phyloP scores from a whole-genome alignment of 148 eudicot genomes.

The Amaranthus hypochondriacus region DNA sequence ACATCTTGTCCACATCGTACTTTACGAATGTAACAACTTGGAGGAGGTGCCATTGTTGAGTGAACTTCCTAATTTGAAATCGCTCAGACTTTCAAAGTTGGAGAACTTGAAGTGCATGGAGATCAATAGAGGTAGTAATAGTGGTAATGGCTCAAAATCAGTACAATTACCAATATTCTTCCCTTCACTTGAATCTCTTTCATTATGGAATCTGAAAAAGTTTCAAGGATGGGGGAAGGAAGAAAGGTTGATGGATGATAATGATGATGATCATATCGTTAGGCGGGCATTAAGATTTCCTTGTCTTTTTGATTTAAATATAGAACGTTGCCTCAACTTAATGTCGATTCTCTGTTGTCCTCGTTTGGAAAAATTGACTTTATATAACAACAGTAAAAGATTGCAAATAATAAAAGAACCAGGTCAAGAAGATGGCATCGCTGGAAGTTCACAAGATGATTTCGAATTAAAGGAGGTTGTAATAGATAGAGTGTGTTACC shows the following conservation, averaged over 20 bases:
- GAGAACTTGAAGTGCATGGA: conserved; percentile 14
- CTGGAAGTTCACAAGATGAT: no score
- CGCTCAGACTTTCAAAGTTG: background rate
- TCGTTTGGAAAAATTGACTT: background rate
- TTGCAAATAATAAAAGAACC: background rate
- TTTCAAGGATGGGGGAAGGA: conserved; percentile 22
- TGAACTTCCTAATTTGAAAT: conserved; percentile 4
- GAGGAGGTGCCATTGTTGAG: conserved; percentile 8
- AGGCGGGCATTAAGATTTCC: conserved; percentile 5
- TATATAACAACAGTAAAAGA: background rate
- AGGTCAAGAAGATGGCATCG: background rate
- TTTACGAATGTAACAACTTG: background rate
- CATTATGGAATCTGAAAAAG: background rate
- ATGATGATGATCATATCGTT: background rate
- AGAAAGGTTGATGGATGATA: background rate
- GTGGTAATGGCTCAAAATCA: background rate
- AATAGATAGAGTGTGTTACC: background rate
- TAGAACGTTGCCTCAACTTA: conserved; percentile 1
- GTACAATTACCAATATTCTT: background rate
- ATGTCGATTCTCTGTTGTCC: conserved; percentile 19
- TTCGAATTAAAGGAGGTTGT: background rate
- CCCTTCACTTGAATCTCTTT: conserved; percentile 15
- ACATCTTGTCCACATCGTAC: conserved; percentile 17
- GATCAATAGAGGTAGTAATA: background rate
- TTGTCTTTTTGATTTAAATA: background rate